These are phyloP conservation scores for Monascus purpureus DNA, from an alignment of 495 filamentous ascomycete genomes.

Conservation along the genomic window DNA sequence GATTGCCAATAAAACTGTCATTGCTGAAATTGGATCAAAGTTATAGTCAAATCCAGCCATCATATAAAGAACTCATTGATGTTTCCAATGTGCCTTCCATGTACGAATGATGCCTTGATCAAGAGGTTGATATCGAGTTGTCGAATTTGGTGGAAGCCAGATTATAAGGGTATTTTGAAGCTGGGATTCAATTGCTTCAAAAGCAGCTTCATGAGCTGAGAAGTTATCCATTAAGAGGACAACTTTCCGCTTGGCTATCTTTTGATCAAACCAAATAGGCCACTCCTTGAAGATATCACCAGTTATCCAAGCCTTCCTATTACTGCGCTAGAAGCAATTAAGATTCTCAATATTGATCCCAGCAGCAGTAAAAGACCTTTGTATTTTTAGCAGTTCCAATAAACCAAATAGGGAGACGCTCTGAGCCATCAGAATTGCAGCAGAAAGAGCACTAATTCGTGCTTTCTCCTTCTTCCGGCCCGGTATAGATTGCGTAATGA, in stretches of 20 bases:
- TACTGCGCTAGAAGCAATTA: constrained; percentile 7
- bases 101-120: constrained; percentile 17
- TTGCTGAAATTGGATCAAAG: constrained; percentile 6
- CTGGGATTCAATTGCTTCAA: constrained; percentile 1
- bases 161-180: constrained; percentile 9
- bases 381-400: constrained; percentile 13
- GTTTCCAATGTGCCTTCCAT: constrained; percentile 14
- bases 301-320: constrained; percentile 19
- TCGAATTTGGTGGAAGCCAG: constrained; percentile 16
- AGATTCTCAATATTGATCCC: constrained; percentile 9
- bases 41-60: constrained; percentile 3
- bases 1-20: constrained; percentile 9
- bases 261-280: constrained; percentile 12
- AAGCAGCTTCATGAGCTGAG: constrained; percentile 11
- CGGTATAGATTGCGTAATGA: constrained; percentile 5
- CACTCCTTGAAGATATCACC: constrained; percentile 12
- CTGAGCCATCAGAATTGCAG: constrained; percentile 8
- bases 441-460: constrained; percentile 9
- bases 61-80: constrained; percentile 11
- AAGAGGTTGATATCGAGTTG: constrained; percentile 13
- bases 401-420: constrained; percentile 10
- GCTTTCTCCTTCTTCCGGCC: constrained; percentile 10
- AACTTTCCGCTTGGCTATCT: constrained; percentile 11
- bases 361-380: constrained; percentile 5
- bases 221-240: constrained; percentile 19